These are phyloP conservation scores for Suhomyces vadensis DNA, from an alignment of 805 yeast genomes.

Conservation along the genomic window DNA sequence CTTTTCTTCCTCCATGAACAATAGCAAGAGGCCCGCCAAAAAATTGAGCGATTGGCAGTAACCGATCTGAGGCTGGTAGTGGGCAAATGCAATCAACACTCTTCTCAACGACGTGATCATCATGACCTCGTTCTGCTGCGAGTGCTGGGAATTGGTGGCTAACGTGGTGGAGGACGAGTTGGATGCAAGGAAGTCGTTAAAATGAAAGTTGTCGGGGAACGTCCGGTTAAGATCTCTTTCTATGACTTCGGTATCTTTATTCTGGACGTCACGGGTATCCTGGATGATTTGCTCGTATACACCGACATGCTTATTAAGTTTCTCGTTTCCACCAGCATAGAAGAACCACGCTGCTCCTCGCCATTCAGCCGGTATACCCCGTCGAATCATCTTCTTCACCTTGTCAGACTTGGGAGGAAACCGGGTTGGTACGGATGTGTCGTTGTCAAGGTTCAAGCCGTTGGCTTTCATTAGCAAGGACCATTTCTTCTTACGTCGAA, in stretches of 20 bases:
- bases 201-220: conserved; percentile 88
- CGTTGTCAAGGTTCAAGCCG: conserved; percentile 55
- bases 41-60: conserved; percentile 96
- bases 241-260: conserved; percentile 84
- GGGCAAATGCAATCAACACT: conserved; percentile 80
- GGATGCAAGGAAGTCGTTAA: conserved; percentile 45
- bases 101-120: conserved; percentile 73
- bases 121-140: conserved; percentile 50
- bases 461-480: conserved; percentile 58
- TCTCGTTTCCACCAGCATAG: conserved; percentile 84
- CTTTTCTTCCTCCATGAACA: conserved; percentile 86
- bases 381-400: conserved; percentile 76
- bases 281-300: conserved; percentile 68
- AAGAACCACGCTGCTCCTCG: conserved; percentile 96
- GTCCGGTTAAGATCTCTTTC: conserved; percentile 93
- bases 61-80: conserved; percentile 85
- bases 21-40: conserved; percentile 78
- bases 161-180: conserved; percentile 3
- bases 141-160: conserved; percentile 2
- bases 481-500: conserved; percentile 79
- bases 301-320: conserved; percentile 66
- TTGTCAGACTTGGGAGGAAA: conserved; percentile 81
- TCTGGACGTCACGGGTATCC: conserved; percentile 54
- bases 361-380: conserved; percentile 97
- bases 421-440: conserved; percentile 49